These are phyloP conservation scores for Adansonia grandidieri DNA, from an alignment of 441 rosid genomes.

Conservation along the genomic window DNA sequence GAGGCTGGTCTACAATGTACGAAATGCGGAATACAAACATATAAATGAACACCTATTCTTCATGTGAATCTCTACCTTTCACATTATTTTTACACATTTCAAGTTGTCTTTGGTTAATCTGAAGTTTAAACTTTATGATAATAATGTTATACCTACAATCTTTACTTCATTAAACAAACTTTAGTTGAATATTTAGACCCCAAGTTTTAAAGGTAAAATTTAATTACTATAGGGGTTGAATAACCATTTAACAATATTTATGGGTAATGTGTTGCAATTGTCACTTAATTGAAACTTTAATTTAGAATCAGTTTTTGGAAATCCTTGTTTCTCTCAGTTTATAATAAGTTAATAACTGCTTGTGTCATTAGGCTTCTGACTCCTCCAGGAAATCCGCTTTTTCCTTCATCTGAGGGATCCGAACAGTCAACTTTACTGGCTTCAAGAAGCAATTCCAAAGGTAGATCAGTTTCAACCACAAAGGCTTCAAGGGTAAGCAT, in stretches of 20 bases:
- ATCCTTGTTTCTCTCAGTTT: neutral
- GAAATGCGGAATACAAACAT: neutral
- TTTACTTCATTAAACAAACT: neutral
- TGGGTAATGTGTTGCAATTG: neutral
- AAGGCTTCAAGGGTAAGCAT: slow-evolving; percentile 83
- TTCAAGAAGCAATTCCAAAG: slow-evolving; percentile 59
- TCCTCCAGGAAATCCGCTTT: slow-evolving; percentile 95
- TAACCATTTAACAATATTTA: neutral
- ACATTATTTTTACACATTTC: neutral
- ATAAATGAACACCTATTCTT: neutral
- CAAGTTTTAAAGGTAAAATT: neutral
- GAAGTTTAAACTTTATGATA: neutral
- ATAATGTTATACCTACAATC: neutral
- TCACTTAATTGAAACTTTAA: neutral
- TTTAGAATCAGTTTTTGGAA: neutral
- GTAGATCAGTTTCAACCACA: slow-evolving; percentile 68
- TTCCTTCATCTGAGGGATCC: slow-evolving; percentile 60
- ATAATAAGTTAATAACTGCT: neutral
- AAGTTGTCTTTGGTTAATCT: slow-evolving; percentile 7
- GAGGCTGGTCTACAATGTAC: neutral
- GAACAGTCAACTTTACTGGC: slow-evolving; percentile 58
- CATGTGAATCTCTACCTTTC: neutral
- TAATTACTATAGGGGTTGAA: neutral
- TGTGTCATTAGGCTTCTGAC: slow-evolving; percentile 80
- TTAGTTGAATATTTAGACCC: neutral